Conservation (phyloP, 352 stramenopile species). For the Pseudoperonospora humuli region DNA sequence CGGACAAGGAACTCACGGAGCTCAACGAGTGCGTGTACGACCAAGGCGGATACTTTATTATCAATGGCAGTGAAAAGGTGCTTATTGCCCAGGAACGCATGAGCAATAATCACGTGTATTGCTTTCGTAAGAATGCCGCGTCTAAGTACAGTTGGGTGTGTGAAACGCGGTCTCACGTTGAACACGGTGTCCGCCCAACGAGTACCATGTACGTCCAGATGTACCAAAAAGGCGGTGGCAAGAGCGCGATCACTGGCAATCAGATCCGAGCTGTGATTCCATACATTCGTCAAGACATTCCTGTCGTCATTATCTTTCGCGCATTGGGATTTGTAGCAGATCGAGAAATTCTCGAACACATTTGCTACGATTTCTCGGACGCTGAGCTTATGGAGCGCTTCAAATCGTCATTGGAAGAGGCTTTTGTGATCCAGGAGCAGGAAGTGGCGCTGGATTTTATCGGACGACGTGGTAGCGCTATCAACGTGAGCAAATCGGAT, state of each 20-base stretch:
- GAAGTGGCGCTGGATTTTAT: constrained; percentile 99
- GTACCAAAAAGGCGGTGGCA: constrained; percentile 93
- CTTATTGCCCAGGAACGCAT: constrained; percentile 99
- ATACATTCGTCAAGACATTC: constrained; percentile 98
- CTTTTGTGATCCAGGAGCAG: constrained; percentile 97
- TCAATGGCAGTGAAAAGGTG: constrained; percentile 97
- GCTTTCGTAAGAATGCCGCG: constrained; percentile 97
- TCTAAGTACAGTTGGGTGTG: constrained; percentile 96
- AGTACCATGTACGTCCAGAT: constrained; percentile 99
- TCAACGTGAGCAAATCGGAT: constrained; percentile 95
- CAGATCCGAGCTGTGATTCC: constrained; percentile 97
- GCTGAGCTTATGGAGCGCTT: constrained; percentile 99
- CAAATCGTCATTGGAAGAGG: constrained; percentile 97
- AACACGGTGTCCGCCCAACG: constrained; percentile 92
- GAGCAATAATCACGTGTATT: constrained; percentile 99
- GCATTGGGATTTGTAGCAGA: constrained; percentile 95
- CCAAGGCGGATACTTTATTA: constrained; percentile 99
- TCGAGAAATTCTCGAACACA: constrained; percentile 98
- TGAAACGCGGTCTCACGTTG: constrained; percentile 95
- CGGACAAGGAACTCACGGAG: constrained; percentile 90
- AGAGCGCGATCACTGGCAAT: constrained; percentile 94
- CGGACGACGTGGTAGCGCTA: constrained; percentile 90
- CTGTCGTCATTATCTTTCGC: constrained; percentile 99
- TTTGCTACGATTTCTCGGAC: constrained; percentile 98
- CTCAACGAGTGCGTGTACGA: constrained; percentile 99